These are phyloP conservation scores for Fusarium gaditjirri DNA, from an alignment of 2,329 filamentous ascomycete genomes.

Conservation along the genomic window DNA sequence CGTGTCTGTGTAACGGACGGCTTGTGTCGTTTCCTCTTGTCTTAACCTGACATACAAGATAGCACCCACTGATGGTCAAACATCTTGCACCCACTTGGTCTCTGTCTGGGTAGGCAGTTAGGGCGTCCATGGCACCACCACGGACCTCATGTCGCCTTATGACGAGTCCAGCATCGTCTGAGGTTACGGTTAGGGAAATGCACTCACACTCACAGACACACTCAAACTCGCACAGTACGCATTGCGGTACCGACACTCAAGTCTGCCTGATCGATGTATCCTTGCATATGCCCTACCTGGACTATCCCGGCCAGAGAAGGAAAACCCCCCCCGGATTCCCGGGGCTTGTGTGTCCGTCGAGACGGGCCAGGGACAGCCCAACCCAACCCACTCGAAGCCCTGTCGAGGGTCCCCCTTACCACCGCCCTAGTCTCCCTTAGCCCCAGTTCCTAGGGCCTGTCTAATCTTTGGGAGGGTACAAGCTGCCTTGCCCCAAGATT, in stretches of 20 bases:
- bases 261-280: slow-evolving; percentile 43
- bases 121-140: slow-evolving; percentile 43
- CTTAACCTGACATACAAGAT: slow-evolving; percentile 21
- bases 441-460: slow-evolving; percentile 42
- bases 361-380: slow-evolving; percentile 38
- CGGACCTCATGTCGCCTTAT: slow-evolving; percentile 41
- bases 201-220: slow-evolving; percentile 1
- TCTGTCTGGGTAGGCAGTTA: slow-evolving; percentile 16
- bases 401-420: slow-evolving; percentile 44
- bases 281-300: slow-evolving; percentile 20
- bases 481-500: slow-evolving; percentile 46
- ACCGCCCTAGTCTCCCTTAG: slow-evolving; percentile 43
- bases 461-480: slow-evolving; percentile 44
- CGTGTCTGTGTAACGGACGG: slow-evolving; percentile 5
- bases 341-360: slow-evolving; percentile 45
- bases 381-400: slow-evolving; percentile 38
- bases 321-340: slow-evolving; percentile 45
- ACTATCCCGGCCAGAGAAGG: slow-evolving; percentile 28
- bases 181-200: slow-evolving; percentile 35
- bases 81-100: slow-evolving; percentile 27
- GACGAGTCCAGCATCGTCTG: slow-evolving; percentile 39
- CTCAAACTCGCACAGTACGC: slow-evolving; percentile 30
- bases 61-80: slow-evolving; percentile 25
- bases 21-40: slow-evolving; percentile 12
- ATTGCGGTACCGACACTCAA: slow-evolving; percentile 30